Base-by-base conservation (phyloP, 768 basidiomycete genomes). In the Polyporus arcularius region DNA sequence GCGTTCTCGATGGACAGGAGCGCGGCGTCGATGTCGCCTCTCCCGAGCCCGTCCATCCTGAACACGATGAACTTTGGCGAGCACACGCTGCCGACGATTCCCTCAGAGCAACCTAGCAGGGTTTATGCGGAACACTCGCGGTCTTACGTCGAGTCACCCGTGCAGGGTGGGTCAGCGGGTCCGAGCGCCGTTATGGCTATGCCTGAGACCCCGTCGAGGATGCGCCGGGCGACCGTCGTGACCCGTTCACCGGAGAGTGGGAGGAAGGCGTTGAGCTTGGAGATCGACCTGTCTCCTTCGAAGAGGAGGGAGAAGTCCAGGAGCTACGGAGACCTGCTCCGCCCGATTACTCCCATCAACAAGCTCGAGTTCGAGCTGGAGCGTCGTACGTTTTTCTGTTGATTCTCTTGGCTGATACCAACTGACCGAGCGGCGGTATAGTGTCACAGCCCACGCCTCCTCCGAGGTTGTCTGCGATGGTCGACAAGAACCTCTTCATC, bases 401-500 rank as follows among this genome's bases (percentile, higher is more conserved):
- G 11, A 28, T 38, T 16, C 30, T 43, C 6, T 30, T 6, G 14
- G 9, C 41, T 45, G 4, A 26, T 28, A 21, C 15, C 8, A 32
- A 28, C 40, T 46, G 16, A 45, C 54, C n/a, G 14, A n/a, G 4
- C 18, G 5, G 39, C 28, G 28, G 12, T 55, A 40, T 42, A 71
- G 66, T 68, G 40, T 64, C 66, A 52, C 59, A 68, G 55, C 68
- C 66, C 28, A 64, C 57, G 28, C 71, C 65, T 50, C 61, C 58
- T 51, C 79, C 76, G 30, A 82, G 85, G 5, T 77, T 92, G 28
- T 89, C 88, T 5, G 76, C 87, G 30, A 79, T 92, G 35, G 71
- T 93, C 16, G 89, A 92, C 70, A 81, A 83, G 59, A 86, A 79
- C 62, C 68, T 90, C 39, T 90, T 92, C 70, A 82, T 91, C 52